phyloP scores from a whole-genome alignment of 805 yeast genomes.

The Monosporozyma yasuniensis region DNA sequence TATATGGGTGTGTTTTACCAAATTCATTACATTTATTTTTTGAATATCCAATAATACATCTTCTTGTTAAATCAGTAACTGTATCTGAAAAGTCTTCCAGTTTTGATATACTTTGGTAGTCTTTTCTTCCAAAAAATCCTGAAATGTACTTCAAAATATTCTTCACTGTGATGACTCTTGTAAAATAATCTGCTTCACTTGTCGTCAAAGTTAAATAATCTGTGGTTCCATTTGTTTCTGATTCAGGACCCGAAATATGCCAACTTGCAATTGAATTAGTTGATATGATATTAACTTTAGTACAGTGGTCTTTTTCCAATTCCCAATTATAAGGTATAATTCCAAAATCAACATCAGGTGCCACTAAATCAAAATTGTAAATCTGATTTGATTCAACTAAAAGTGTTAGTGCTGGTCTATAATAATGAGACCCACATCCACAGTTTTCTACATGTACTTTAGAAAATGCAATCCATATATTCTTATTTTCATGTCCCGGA shows the following conservation, averaged over 20 bases:
- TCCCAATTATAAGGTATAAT: slow-evolving; percentile 8
- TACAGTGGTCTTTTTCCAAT: slow-evolving; percentile 5
- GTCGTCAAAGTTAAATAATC: slow-evolving; percentile 34
- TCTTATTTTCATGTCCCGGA: slow-evolving; percentile 7
- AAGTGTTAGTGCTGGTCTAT: slow-evolving; percentile 9
- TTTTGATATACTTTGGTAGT: no score
- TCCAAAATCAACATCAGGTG: slow-evolving; percentile 8
- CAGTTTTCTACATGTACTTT: slow-evolving; percentile 6
- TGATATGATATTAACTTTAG: slow-evolving; percentile 4
- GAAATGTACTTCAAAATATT: slow-evolving; percentile 30
- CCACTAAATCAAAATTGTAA: slow-evolving; percentile 8
- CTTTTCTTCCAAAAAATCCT: slow-evolving; percentile 1
- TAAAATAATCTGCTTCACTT: slow-evolving; percentile 32
- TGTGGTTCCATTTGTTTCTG: slow-evolving; percentile 11
- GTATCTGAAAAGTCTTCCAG: background rate
- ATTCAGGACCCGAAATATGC: slow-evolving; percentile 9
- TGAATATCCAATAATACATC: background rate
- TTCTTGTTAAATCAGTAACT: background rate
- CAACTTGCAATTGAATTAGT: slow-evolving; percentile 19
- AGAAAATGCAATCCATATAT: slow-evolving; percentile 12
- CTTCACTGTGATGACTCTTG: slow-evolving; percentile 26
- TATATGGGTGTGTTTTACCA: no score
- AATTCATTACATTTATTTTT: background rate
- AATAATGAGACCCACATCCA: slow-evolving; percentile 7
- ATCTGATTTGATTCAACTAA: slow-evolving; percentile 7